A percentile compares a stretch with the other conserved stretches of the same genome.
Conservation (phyloP, 2,329 filamentous ascomycete species). For the Tolypocladium cylindrosporum region DNA sequence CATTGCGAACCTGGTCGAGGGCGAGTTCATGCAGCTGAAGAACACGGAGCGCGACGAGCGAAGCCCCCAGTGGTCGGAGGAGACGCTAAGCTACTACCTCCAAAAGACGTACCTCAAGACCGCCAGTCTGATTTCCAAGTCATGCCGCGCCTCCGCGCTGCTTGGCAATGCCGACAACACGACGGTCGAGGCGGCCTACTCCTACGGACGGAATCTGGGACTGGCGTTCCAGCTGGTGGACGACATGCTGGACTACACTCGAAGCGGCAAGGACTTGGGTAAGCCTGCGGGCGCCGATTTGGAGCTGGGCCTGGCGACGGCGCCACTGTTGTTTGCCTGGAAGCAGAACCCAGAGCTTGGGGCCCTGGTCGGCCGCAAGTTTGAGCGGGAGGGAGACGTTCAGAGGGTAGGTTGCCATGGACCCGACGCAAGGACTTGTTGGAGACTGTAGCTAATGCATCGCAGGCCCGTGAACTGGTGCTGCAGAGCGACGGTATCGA, state of each 20-base stretch:
- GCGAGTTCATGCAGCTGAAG: slow-evolving; percentile 99
- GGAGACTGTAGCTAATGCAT: neutral
- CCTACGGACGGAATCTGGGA: slow-evolving; percentile 87
- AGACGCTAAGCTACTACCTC: slow-evolving; percentile 85
- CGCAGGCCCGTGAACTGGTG: slow-evolving; percentile 77
- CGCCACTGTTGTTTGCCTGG: slow-evolving; percentile 92
- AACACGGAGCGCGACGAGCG: slow-evolving; percentile 86
- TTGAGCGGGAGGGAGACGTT: slow-evolving; percentile 74
- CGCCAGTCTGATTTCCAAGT: slow-evolving; percentile 91
- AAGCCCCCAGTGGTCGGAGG: slow-evolving; percentile 76
- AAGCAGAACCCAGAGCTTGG: slow-evolving; percentile 78
- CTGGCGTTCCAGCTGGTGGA: slow-evolving; percentile 96
- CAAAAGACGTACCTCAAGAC: slow-evolving; percentile 99
- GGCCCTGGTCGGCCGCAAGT: slow-evolving; percentile 83
- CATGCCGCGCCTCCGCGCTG: slow-evolving; percentile 80
- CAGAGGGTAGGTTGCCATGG: slow-evolving; percentile 51
- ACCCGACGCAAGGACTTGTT: neutral
- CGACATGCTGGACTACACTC: slow-evolving; percentile 95
- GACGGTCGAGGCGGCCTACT: slow-evolving; percentile 84
- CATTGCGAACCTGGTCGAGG: slow-evolving; percentile 94
- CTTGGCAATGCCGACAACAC: slow-evolving; percentile 66
- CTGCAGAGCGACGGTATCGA: slow-evolving; percentile 77
- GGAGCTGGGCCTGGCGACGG: slow-evolving; percentile 86
- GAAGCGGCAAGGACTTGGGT: slow-evolving; percentile 72
- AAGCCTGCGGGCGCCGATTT: slow-evolving; percentile 94